Percentiles rank a stretch among this genome's conserved stretches.
phyloP scores from a whole-genome alignment of 177 flowering plant species.

The Vitis hybrid region DNA sequence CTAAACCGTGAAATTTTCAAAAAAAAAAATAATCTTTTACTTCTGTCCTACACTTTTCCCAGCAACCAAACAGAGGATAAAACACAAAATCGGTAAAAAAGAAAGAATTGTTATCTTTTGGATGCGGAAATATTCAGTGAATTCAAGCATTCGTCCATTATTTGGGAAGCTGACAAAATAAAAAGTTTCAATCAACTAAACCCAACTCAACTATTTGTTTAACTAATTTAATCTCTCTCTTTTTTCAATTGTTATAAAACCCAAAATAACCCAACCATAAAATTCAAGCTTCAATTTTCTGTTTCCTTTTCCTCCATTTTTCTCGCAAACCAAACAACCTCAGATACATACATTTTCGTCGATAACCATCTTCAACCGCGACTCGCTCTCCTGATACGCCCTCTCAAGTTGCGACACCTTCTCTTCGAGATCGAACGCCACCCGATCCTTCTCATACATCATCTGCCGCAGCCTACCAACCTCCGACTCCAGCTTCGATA shows the following conservation, averaged over 20 bases:
- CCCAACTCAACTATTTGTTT: too few relatives aligned
- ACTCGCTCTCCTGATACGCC: conserved; percentile 45
- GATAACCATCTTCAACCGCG: conserved; percentile 36
- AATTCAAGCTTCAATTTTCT: too few relatives aligned
- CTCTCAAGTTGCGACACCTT: conserved; percentile 45
- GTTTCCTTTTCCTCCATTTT: not conserved
- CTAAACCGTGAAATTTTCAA: too few relatives aligned
- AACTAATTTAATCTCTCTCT: too few relatives aligned
- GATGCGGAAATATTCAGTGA: too few relatives aligned
- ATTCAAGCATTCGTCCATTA: too few relatives aligned
- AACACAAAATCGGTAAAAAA: too few relatives aligned
- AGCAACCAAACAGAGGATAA: not conserved
- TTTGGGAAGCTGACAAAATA: not conserved
- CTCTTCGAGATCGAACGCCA: conserved; percentile 65
- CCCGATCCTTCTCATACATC: conserved; percentile 64
- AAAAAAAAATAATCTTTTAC: not conserved
- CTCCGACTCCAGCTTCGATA: conserved; percentile 80
- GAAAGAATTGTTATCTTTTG: too few relatives aligned
- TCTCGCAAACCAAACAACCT: not conserved
- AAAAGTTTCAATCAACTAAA: not conserved
- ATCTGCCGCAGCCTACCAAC: conserved; percentile 45
- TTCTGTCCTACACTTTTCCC: not conserved
- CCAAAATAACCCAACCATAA: not conserved
- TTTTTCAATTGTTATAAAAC: not conserved
- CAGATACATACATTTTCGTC: conserved; percentile 75